These are phyloP conservation scores for Pterocarpus macrocarpus DNA, from an alignment of 306 rosid genomes.

Conservation along the genomic window DNA sequence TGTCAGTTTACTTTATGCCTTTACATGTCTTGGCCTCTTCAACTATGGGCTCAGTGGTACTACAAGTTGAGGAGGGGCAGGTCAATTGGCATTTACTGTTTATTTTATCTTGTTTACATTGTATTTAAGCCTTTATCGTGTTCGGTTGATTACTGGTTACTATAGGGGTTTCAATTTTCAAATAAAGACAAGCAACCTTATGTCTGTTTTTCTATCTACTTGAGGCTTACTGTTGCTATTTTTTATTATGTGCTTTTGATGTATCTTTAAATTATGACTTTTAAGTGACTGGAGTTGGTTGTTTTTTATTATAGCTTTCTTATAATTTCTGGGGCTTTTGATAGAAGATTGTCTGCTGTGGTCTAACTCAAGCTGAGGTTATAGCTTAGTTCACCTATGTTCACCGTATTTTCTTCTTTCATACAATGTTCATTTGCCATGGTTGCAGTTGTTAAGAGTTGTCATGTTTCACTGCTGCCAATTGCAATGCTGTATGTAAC, in stretches of 20 bases:
- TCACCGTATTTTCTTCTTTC: background rate
- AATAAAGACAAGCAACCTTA: slow-evolving; percentile 17
- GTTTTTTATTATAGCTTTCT: background rate
- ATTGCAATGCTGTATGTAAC: background rate
- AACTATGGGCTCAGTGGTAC: background rate
- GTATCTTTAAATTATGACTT: background rate
- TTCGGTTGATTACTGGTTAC: slow-evolving; percentile 2
- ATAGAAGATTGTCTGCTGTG: background rate
- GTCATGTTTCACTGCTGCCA: background rate
- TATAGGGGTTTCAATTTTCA: slow-evolving; percentile 28
- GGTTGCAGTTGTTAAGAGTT: background rate
- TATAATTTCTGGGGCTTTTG: slow-evolving; percentile 6
- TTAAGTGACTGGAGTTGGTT: background rate
- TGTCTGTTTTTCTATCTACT: background rate
- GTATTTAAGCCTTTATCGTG: background rate
- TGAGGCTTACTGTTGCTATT: slow-evolving; percentile 2
- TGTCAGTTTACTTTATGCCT: slow-evolving; percentile 10
- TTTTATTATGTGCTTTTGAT: background rate
- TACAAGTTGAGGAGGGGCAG: slow-evolving; percentile 11
- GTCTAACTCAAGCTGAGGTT: background rate
- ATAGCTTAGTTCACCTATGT: background rate
- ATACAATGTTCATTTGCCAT: background rate
- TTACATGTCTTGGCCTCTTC: slow-evolving; percentile 34
- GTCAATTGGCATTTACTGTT: background rate
- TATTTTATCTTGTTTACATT: slow-evolving; percentile 15